A percentile compares a stretch with the other conserved stretches of the same genome.
phyloP scores from a whole-genome alignment of 306 rosid genomes.

The Dalbergia cultrata region DNA sequence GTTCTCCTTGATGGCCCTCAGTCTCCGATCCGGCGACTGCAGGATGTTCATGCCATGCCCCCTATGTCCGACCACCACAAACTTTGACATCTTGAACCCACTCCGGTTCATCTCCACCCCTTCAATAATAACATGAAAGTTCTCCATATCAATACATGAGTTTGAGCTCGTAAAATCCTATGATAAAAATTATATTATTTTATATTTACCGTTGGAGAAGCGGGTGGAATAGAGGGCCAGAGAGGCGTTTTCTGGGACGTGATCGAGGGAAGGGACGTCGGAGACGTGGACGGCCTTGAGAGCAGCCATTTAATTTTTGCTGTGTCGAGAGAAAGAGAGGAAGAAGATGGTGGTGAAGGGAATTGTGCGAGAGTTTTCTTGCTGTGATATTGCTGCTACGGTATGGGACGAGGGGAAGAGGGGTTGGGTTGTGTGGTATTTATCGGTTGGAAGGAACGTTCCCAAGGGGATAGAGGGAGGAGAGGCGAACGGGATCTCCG shows the following conservation, averaged over 20 bases:
- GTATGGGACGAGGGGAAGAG: background rate
- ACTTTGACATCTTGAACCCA: slow-evolving; percentile 49
- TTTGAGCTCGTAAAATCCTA: too few relatives aligned
- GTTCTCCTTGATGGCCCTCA: slow-evolving; percentile 75
- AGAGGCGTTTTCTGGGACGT: slow-evolving; percentile 50
- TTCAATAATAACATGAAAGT: background rate
- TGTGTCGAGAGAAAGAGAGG: background rate
- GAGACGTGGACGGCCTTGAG: slow-evolving; percentile 64
- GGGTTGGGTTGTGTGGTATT: background rate
- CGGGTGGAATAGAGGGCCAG: slow-evolving; percentile 45
- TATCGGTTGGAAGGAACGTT: background rate
- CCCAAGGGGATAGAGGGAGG: too few relatives aligned
- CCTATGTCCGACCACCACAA: slow-evolving; percentile 80
- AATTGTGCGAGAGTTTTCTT: background rate
- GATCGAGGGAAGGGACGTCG: slow-evolving; percentile 62
- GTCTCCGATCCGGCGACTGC: slow-evolving; percentile 68
- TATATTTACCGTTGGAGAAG: slow-evolving; percentile 29
- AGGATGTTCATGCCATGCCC: slow-evolving; percentile 83
- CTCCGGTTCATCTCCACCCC: slow-evolving; percentile 38
- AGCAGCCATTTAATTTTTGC: slow-evolving; percentile 50
- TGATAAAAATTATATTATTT: too few relatives aligned
- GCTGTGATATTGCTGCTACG: background rate
- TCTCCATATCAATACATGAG: too few relatives aligned
- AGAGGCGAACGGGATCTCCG: slow-evolving; percentile 38
- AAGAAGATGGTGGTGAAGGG: background rate